Evolutionary conservation across 768 basidiomycete species (phyloP).

Genomic region (Favolaschia claudopus): DNA sequence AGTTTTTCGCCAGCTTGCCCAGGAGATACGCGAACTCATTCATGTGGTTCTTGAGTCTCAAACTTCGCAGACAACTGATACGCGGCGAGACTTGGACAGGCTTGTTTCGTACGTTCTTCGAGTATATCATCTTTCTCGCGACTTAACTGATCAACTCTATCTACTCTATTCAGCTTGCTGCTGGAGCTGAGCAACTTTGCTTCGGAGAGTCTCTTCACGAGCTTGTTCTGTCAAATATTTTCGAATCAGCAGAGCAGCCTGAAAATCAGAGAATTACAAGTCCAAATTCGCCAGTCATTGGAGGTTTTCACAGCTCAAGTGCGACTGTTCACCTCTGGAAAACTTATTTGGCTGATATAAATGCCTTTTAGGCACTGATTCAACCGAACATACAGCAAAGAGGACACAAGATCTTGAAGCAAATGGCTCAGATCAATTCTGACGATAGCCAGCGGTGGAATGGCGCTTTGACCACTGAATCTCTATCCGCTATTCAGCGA

Average conservation of each 20-base stretch:
- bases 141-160: too few species aligned
- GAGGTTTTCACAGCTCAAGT: too few species aligned
- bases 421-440: too few species aligned
- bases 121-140: too few species aligned
- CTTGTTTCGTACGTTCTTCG: not conserved
- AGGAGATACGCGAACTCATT: not conserved
- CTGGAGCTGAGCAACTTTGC: not conserved
- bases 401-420: too few species aligned
- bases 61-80: not conserved
- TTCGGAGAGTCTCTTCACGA: not conserved
- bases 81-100: not conserved
- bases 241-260: not conserved
- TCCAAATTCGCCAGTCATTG: not conserved
- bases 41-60: not conserved
- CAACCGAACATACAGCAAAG: too few species aligned
- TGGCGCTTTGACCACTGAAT: too few species aligned
- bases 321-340: too few species aligned
- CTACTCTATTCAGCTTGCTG: not conserved
- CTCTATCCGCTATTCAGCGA: too few species aligned
- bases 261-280: not conserved
- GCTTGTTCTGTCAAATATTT: not conserved
- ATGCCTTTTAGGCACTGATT: too few species aligned
- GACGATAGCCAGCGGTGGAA: too few species aligned
- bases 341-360: too few species aligned
- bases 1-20: slow-evolving; percentile 1